Evolutionary conservation across 768 basidiomycete species (phyloP), one percentile per base, ranked within the genome.

Genomic region (Leccinum longicurvipes): DNA sequence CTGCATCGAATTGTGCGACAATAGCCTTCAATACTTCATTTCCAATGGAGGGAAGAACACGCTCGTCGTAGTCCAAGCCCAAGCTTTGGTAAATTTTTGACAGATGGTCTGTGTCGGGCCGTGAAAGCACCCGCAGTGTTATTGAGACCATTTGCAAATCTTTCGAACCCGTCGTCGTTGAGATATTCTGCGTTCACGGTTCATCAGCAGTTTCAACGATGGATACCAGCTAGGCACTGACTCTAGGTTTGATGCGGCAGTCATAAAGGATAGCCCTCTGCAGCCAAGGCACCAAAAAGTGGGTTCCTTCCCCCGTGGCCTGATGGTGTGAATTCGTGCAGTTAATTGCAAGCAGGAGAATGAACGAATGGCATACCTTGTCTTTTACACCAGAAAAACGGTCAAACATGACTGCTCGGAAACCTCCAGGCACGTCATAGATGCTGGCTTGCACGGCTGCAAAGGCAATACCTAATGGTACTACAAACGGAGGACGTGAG

Each of bases 111-210:
- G 88, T 83, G 74, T 98, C 94, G 17, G 97, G 97, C 50, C 95
- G 80, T 23, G 93, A 97, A 62, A 99, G 83, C 32, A 99, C 96
- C 55, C 97, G 90, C 50, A 98, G 82, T 0, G 96, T 98, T 52
- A 99, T 87, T 31, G 95, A 91, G 54, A 99, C 92, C 93, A 98
- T 98, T 74, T 98, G 96, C 74, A 99, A 76, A 71, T 99, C 94
- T 71, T 98, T 98, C 10, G 95, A 98, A 31, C 97, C 97, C 23
- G 97, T 98, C 2, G 91, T 97, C 2, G 97, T 98, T n/a, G 91
- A 94, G 54, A 98, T 98, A 68, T 97, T 97, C 92, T 96, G 60
- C 57, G 17, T 36, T 15, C 55, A 27, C 6, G 10, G 27, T 50
- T 4, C 29, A n/a, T 60, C 45, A 60, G 60, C 15, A 29, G 1